These are phyloP conservation scores for Colletotrichum sp. DNA, from an alignment of 2,329 filamentous ascomycete genomes.

Conservation along the genomic window DNA sequence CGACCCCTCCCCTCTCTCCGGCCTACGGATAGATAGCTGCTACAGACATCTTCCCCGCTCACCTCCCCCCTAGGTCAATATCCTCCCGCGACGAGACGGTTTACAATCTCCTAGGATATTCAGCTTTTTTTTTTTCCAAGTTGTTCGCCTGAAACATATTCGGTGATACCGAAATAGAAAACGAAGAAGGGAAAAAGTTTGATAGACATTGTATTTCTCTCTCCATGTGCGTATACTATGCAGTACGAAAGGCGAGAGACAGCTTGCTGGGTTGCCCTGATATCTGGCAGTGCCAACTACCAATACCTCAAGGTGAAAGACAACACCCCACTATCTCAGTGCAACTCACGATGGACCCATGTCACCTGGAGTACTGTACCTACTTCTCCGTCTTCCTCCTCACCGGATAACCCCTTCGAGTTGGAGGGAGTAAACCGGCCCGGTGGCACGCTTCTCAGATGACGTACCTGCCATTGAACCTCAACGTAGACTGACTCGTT, in stretches of 20 bases:
- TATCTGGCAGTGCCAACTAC: not conserved
- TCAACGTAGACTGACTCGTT: not conserved
- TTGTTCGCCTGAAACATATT: not conserved
- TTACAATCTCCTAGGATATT: not conserved
- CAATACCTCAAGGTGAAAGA: not conserved
- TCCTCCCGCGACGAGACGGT: not conserved
- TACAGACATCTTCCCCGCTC: not conserved
- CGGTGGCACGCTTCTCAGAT: not conserved
- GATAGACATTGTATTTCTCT: not conserved
- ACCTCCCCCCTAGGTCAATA: not conserved
- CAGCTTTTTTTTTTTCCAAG: not conserved
- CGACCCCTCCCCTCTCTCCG: not conserved
- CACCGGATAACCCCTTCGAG: not conserved
- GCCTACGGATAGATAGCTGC: not conserved
- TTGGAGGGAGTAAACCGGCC: not conserved
- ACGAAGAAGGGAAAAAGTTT: not conserved
- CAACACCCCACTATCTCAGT: not conserved
- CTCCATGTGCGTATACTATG: not conserved
- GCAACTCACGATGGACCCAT: not conserved
- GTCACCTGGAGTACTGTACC: not conserved
- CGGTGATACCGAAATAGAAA: not conserved
- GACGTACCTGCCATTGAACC: not conserved
- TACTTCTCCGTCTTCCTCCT: not conserved
- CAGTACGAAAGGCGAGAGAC: not conserved
- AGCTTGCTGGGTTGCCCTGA: not conserved